A percentile compares a stretch with the other conserved stretches of the same genome.
These are phyloP conservation scores for Plasmodium inui DNA, from an alignment of 169 alveolate species.

Conservation along the genomic window DNA sequence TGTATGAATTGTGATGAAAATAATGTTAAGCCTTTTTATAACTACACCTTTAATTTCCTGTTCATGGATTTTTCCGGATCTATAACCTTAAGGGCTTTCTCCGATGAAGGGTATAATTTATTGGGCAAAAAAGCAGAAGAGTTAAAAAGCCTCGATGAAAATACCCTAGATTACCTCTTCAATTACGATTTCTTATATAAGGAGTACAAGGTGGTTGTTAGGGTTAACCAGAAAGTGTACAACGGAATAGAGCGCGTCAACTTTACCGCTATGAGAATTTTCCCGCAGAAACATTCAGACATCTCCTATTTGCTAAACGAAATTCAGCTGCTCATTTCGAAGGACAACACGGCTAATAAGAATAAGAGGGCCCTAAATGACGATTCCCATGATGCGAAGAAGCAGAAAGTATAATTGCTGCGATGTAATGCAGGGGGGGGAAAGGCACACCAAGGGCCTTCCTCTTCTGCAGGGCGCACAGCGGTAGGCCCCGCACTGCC, in stretches of 20 bases:
- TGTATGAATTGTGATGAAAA: conserved; percentile 83
- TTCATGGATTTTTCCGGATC: conserved; percentile 79
- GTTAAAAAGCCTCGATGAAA: conserved; percentile 77
- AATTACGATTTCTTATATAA: conserved; percentile 77
- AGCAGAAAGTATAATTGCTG: conserved; percentile 11
- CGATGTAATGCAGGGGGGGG: not conserved
- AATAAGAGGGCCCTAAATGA: conserved; percentile 51
- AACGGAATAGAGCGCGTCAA: conserved; percentile 71
- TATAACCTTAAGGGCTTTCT: conserved; percentile 59
- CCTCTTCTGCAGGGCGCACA: not conserved
- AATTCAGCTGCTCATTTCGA: conserved; percentile 41
- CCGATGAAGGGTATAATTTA: conserved; percentile 76
- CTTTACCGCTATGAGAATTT: conserved; percentile 70
- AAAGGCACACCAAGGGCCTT: not conserved
- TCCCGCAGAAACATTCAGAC: conserved; percentile 62
- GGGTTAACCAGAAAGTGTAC: conserved; percentile 45
- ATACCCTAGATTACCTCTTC: conserved; percentile 69
- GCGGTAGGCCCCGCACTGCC: not conserved
- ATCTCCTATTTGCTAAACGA: conserved; percentile 38
- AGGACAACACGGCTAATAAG: conserved; percentile 11
- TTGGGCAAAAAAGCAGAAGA: conserved; percentile 79
- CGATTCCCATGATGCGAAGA: conserved; percentile 32
- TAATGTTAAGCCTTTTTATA: conserved; percentile 77
- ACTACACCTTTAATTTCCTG: conserved; percentile 74
- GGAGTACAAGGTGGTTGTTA: conserved; percentile 71